These are phyloP conservation scores for Trichoderma koningii DNA, from an alignment of 2,329 filamentous ascomycete species.

Conservation along the genomic window DNA sequence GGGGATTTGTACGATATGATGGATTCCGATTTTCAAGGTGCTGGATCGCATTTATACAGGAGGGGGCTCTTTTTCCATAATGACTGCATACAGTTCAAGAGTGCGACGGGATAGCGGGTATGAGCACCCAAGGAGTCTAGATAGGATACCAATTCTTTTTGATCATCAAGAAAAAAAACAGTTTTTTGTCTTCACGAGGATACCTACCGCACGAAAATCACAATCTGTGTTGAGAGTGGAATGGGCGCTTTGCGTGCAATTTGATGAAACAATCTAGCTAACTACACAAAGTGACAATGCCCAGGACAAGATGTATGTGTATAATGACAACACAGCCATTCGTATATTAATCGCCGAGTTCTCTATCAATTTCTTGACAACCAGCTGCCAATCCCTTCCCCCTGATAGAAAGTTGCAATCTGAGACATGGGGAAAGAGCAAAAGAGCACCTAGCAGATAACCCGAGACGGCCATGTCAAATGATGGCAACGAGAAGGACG, in stretches of 20 bases:
- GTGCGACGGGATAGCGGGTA: conserved; percentile 4
- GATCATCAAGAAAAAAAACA: neutral
- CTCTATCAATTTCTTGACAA: neutral
- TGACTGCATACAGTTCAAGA: neutral
- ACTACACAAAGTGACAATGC: conserved; percentile 27
- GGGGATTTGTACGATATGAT: neutral
- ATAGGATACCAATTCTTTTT: neutral
- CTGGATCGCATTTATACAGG: no score
- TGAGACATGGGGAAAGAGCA: neutral
- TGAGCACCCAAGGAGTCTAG: conserved; percentile 1
- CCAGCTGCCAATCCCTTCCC: neutral
- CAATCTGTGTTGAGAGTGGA: conserved; percentile 26
- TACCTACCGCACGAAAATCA: neutral
- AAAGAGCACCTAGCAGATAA: no score
- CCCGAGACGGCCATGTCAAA: neutral
- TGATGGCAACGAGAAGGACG: neutral
- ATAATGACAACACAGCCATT: neutral
- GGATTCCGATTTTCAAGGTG: neutral
- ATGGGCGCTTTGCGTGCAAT: conserved; percentile 29
- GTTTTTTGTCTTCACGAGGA: neutral
- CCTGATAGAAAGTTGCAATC: conserved; percentile 6
- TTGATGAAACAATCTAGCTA: conserved; percentile 29
- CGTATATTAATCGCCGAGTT: neutral
- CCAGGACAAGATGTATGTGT: neutral
- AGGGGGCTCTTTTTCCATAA: neutral